Conservation (phyloP, 768 basidiomycete genomes). For the Boletus eberwhitei region DNA sequence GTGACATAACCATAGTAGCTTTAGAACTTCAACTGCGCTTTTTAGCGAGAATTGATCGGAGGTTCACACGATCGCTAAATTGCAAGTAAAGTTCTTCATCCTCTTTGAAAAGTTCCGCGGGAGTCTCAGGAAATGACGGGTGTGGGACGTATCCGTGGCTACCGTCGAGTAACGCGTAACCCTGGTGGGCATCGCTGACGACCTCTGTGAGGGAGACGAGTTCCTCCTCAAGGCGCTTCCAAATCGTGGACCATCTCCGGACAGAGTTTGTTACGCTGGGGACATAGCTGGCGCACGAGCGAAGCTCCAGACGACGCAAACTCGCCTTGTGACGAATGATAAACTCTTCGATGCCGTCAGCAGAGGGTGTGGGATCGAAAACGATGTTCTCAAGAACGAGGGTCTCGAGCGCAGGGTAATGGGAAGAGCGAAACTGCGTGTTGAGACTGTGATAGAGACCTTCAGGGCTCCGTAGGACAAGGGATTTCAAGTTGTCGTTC, state of each 20-base stretch:
- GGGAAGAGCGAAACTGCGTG: conserved; percentile 15
- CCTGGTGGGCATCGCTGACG: conserved; percentile 9
- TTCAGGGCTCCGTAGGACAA: conserved; percentile 26
- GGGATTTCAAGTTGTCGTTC: conserved; percentile 18
- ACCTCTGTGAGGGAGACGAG: conserved; percentile 22
- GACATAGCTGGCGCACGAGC: conserved; percentile 27
- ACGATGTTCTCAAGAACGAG: conserved; percentile 30
- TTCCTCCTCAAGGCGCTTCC: conserved; percentile 23
- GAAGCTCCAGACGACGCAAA: conserved; percentile 24
- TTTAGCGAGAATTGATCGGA: conserved; percentile 1
- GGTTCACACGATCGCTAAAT: conserved; percentile 12
- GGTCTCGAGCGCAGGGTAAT: conserved; percentile 26
- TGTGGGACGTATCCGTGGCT: conserved; percentile 24
- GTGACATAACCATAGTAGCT: too few species aligned
- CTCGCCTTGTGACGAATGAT: conserved; percentile 29
- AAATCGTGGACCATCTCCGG: conserved; percentile 29
- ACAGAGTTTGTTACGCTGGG: conserved; percentile 8
- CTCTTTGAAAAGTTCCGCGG: conserved; percentile 2
- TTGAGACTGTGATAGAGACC: conserved; percentile 30
- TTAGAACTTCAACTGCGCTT: neutral
- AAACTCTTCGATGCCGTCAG: conserved; percentile 29
- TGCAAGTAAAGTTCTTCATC: conserved; percentile 10
- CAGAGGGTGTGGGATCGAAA: conserved; percentile 22
- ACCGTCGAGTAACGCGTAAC: conserved; percentile 25
- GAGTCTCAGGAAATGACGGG: conserved; percentile 1